Base-by-base conservation (phyloP, 805 yeast species). In the Yamadazyma paraphyllophila region DNA sequence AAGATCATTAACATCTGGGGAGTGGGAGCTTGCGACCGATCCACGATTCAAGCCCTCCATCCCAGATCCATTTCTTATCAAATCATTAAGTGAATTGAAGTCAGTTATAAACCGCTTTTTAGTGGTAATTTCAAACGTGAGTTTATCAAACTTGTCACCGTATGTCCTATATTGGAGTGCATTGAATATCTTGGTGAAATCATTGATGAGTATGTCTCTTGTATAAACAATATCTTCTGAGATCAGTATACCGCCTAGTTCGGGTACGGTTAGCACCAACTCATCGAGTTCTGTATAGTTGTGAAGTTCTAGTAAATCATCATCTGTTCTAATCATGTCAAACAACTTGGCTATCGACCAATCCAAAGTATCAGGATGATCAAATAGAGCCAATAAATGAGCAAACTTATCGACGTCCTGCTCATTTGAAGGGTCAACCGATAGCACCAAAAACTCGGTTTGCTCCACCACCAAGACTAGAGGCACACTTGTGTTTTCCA, bases 221-320 rank as follows among this genome's bases (percentile, higher is more conserved):
- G 65, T 45, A 45, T 64, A 61, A 3, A 58, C 50, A 41, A 63
- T 58, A 48, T 66, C 69, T 44, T 69, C 71, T 1, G 67, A 48
- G n/a, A 69, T 53, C n/a, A 44, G 39, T 20, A 66, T 51, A 17
- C 47, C 46, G 7, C 51, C 53, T 26, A 69, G 47, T 46, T 66
- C 67, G 2, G 68, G 65, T 9, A 67, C 45, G 7, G 48, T 50
- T 12, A 68, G 48, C 4, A 52, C 53, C 34, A 66, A 48, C 37
- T 67, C 72, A 13, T 67, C 62, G 13, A 53, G 53, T 7, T 51
- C 49, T 12, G 57, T 48, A 34, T 63, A 59, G 11, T 53, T 47
- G 33, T 57, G 56, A 7, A 63, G 50, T 15, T 62, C 65, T 8
- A 50, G 49, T 7, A 65, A 51, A 44, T 60, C 66, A 24, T 60